These are phyloP conservation scores for Oryza rufipogon DNA, from an alignment of 176 grass and related monocot species.

Conservation along the genomic window DNA sequence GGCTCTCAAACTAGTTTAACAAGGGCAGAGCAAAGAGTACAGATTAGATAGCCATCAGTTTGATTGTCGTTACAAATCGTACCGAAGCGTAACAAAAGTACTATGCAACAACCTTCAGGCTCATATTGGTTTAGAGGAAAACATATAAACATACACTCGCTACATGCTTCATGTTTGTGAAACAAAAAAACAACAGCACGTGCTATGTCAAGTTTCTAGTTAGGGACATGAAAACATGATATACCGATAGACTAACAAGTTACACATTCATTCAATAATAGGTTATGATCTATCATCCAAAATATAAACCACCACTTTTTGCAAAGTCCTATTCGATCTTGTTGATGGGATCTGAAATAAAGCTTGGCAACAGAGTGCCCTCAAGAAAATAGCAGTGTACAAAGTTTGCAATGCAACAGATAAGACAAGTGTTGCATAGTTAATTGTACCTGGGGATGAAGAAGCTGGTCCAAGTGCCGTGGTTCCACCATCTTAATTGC, in stretches of 20 bases:
- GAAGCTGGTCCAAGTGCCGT: conserved; percentile 94
- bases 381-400: background rate
- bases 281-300: background rate
- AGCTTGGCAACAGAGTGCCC: background rate
- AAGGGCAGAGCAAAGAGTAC: background rate
- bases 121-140: background rate
- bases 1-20: conserved; percentile 77
- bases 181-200: background rate
- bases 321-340: background rate
- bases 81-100: background rate
- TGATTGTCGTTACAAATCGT: background rate
- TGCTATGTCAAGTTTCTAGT: background rate
- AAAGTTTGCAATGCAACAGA: background rate
- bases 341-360: background rate
- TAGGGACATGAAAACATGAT: background rate
- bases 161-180: background rate
- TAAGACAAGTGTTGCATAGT: background rate
- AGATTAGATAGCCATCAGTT: conserved; percentile 29
- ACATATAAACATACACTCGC: background rate
- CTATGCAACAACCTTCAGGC: background rate
- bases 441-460: conserved; percentile 90
- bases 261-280: background rate
- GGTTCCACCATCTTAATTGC: conserved; percentile 98
- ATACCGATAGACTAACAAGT: background rate
- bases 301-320: background rate